phyloP scores from a whole-genome alignment of 345 rosid species.

The Citrus medica region DNA sequence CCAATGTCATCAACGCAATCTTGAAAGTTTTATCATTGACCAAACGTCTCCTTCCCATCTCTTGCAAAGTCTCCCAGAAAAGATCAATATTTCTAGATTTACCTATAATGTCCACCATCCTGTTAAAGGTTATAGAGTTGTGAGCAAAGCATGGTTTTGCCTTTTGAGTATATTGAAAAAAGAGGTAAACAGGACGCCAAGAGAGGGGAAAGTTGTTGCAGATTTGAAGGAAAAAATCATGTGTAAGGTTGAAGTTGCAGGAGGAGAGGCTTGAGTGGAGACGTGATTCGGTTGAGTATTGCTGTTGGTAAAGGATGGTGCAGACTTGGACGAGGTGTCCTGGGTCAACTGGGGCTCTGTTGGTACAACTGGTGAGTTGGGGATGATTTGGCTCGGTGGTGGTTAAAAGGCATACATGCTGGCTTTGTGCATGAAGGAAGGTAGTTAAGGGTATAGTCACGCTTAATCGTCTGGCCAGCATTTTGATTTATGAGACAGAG shows the following conservation, averaged over 20 bases:
- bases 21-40: slow-evolving; percentile 68
- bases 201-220: slow-evolving; percentile 79
- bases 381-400: slow-evolving; percentile 11
- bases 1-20: slow-evolving; percentile 56
- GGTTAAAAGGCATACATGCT: slow-evolving; percentile 14
- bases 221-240: slow-evolving; percentile 84
- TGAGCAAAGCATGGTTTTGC: slow-evolving; percentile 38
- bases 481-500: neutral
- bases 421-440: neutral
- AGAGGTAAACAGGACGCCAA: slow-evolving; percentile 82
- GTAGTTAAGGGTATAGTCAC: slow-evolving; percentile 13
- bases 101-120: slow-evolving; percentile 56
- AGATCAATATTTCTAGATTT: slow-evolving; percentile 69
- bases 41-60: slow-evolving; percentile 43
- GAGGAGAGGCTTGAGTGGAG: slow-evolving; percentile 62
- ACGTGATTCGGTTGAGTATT: slow-evolving; percentile 57
- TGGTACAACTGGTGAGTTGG: slow-evolving; percentile 8
- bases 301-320: slow-evolving; percentile 79
- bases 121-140: slow-evolving; percentile 57
- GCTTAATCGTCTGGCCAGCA: slow-evolving; percentile 17
- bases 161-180: slow-evolving; percentile 53
- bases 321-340: slow-evolving; percentile 65
- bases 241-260: slow-evolving; percentile 33
- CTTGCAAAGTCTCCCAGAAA: slow-evolving; percentile 57
- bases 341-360: slow-evolving; percentile 39